phyloP scores from a whole-genome alignment of 768 basidiomycete genomes.

The Tylopilus sp. region DNA sequence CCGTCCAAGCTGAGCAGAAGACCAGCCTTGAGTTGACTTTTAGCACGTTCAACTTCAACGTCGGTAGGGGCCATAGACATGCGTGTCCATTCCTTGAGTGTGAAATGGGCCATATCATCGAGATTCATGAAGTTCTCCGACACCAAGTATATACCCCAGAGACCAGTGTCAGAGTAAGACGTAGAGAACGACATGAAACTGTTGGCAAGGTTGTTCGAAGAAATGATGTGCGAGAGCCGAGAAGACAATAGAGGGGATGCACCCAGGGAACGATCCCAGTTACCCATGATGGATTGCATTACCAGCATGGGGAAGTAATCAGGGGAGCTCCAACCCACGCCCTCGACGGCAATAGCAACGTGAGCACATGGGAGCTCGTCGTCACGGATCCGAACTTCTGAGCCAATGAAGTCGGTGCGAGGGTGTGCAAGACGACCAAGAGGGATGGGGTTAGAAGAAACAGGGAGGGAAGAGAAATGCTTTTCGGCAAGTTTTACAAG shows the following conservation, averaged over 20 bases:
- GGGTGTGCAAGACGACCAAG: constrained; percentile 77
- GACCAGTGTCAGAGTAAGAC: constrained; percentile 96
- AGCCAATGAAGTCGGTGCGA: constrained; percentile 83
- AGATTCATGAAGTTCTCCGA: constrained; percentile 93
- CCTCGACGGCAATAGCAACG: constrained; percentile 96
- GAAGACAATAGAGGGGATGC: constrained; percentile 87
- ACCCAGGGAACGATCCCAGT: constrained; percentile 98
- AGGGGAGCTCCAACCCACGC: constrained; percentile 95
- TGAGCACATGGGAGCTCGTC: constrained; percentile 87
- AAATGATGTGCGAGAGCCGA: constrained; percentile 86
- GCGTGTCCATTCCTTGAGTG: constrained; percentile 91
- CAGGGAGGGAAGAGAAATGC: constrained; percentile 86
- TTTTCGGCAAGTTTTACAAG: constrained; percentile 94
- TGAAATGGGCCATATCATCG: constrained; percentile 92
- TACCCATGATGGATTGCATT: constrained; percentile 96
- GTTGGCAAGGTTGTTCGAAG: constrained; percentile 94
- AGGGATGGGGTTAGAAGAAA: constrained; percentile 83
- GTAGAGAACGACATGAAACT: constrained; percentile 99
- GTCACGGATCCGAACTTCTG: constrained; percentile 93
- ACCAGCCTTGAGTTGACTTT: constrained; percentile 96
- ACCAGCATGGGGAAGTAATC: constrained; percentile 99
- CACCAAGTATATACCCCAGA: constrained; percentile 98
- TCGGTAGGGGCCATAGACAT: constrained; percentile 86
- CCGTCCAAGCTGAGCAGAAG: constrained; percentile 89
- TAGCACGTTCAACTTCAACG: constrained; percentile 93